These are phyloP conservation scores for Dorcoceras hygrometricum DNA, from an alignment of 257 asterid genomes.

Conservation along the genomic window DNA sequence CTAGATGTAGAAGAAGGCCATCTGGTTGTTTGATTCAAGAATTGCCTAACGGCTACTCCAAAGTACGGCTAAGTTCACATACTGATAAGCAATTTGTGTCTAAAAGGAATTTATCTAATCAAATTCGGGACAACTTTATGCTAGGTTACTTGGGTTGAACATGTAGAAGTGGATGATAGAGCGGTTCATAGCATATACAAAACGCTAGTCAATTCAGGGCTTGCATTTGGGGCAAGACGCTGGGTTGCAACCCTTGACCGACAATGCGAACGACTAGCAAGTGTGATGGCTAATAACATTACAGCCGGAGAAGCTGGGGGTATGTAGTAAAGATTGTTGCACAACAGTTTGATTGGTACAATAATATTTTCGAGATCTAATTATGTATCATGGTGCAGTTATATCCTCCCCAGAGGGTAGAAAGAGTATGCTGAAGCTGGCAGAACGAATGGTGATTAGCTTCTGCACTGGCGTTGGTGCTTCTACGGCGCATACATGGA, in stretches of 20 bases:
- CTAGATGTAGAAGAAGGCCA: conserved; percentile 50
- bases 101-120: neutral
- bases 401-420: conserved; percentile 49
- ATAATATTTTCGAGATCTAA: neutral
- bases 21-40: conserved; percentile 63
- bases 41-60: conserved; percentile 58
- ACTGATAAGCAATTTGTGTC: neutral
- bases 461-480: conserved; percentile 59
- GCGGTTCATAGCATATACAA: conserved; percentile 42
- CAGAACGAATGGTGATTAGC: conserved; percentile 60
- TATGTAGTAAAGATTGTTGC: neutral
- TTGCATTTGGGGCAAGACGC: conserved; percentile 53
- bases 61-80: conserved; percentile 26
- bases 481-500: conserved; percentile 59
- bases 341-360: neutral
- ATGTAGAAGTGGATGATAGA: conserved; percentile 50
- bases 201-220: conserved; percentile 40
- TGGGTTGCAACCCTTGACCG: conserved; percentile 51
- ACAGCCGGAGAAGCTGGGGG: conserved; percentile 50
- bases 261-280: conserved; percentile 54
- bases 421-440: conserved; percentile 47
- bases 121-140: neutral
- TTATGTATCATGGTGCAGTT: conserved; percentile 23
- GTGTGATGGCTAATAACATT: conserved; percentile 43
- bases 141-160: conserved; percentile 58